phyloP scores from a whole-genome alignment of 768 basidiomycete species.

The Coprinopsis strossmayeri region DNA sequence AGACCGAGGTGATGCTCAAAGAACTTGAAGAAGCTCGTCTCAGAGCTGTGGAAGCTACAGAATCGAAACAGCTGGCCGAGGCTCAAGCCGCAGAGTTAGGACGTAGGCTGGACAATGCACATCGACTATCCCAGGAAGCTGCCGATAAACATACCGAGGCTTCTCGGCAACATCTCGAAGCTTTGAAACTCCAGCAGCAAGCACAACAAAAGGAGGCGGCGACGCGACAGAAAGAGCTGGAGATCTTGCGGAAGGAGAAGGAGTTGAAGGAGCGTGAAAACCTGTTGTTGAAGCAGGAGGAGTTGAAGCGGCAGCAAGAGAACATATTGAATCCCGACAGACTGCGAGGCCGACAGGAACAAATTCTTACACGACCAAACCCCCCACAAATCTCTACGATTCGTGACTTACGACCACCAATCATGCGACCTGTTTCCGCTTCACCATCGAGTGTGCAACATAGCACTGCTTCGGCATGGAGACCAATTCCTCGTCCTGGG shows the following conservation, averaged over 20 bases:
- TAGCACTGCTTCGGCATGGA: no score
- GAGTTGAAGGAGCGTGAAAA: slow-evolving; percentile 8
- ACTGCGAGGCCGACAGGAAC: slow-evolving; percentile 17
- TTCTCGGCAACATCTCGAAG: neutral
- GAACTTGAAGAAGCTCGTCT: neutral
- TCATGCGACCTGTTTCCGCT: no score
- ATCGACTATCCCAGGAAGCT: neutral
- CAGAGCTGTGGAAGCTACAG: neutral
- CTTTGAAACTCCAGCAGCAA: neutral
- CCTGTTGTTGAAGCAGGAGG: slow-evolving; percentile 7
- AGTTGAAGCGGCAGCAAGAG: slow-evolving; percentile 9
- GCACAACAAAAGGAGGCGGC: slow-evolving; percentile 3
- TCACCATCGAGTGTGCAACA: no score
- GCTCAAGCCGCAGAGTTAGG: neutral
- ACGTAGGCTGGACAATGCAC: slow-evolving; percentile 1
- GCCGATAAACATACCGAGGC: neutral
- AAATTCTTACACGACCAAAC: no score
- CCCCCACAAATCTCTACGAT: no score
- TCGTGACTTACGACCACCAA: no score
- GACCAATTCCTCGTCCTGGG: no score
- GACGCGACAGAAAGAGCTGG: neutral
- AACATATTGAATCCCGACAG: slow-evolving; percentile 13
- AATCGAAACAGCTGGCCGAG: neutral
- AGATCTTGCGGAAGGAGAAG: slow-evolving; percentile 7
- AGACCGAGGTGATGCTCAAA: slow-evolving; percentile 3